A percentile compares a stretch with the other conserved stretches of the same genome.
Evolutionary conservation across 2,329 filamentous ascomycete genomes (phyloP).

Genomic region (Remersonia thermophila): DNA sequence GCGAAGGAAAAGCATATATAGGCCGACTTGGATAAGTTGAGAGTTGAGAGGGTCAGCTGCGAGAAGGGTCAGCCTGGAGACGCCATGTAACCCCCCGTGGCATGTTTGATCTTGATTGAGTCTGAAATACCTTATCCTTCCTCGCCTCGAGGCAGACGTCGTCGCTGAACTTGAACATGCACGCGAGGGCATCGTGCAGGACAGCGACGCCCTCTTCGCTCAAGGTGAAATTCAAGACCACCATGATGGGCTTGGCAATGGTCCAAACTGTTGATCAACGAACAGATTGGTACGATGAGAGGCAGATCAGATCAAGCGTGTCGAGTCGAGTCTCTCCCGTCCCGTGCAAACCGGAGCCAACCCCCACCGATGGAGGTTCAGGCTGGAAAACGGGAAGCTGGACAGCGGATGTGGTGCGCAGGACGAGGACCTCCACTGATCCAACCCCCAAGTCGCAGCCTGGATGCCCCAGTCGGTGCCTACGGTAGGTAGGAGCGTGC

Average conservation of each 20-base stretch:
- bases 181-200: conserved; percentile 61
- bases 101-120: neutral
- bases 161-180: conserved; percentile 69
- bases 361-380: too few relatives aligned
- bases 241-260: conserved; percentile 31
- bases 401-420: too few relatives aligned
- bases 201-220: conserved; percentile 59
- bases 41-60: conserved; percentile 59
- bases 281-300: too few relatives aligned
- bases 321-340: too few relatives aligned
- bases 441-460: too few relatives aligned
- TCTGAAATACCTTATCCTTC: conserved; percentile 46
- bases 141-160: conserved; percentile 63
- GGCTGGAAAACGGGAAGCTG: neutral
- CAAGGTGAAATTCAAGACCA: conserved; percentile 59
- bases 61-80: conserved; percentile 1
- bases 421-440: too few relatives aligned
- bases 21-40: conserved; percentile 71
- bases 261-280: too few relatives aligned
- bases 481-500: too few relatives aligned
- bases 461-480: too few relatives aligned
- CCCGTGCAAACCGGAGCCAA: too few relatives aligned
- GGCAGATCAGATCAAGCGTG: too few relatives aligned
- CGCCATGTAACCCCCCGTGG: neutral
- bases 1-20: conserved; percentile 63